Conservation (phyloP, 441 rosid species). For the Erysimum cheiri region DNA sequence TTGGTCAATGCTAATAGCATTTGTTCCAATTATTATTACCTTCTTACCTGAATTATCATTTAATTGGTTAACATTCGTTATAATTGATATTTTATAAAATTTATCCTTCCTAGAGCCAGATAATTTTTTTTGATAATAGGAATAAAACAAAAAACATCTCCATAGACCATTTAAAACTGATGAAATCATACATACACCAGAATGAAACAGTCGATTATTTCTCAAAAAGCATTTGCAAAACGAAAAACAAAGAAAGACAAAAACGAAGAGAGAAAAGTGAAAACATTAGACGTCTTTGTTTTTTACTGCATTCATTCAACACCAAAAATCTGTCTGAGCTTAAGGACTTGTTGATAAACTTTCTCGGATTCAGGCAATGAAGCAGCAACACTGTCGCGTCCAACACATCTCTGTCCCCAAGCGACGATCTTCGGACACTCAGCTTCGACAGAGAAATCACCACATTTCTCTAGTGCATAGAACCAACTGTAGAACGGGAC, state of each 20-base stretch:
- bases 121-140: no score
- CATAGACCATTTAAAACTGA: not conserved
- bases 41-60: no score
- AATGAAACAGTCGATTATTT: constrained; percentile 9
- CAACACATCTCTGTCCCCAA: constrained; percentile 48
- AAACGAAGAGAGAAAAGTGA: not conserved
- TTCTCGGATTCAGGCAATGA: constrained; percentile 43
- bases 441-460: constrained; percentile 44
- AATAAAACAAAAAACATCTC: not conserved
- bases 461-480: constrained; percentile 43
- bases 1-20: constrained; percentile 5
- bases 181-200: not conserved
- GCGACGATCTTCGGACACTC: constrained; percentile 47
- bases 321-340: constrained; percentile 41
- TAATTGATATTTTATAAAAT: not conserved
- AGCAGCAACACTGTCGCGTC: constrained; percentile 41
- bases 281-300: not conserved
- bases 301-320: constrained; percentile 22
- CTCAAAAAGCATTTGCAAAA: constrained; percentile 10
- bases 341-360: constrained; percentile 45
- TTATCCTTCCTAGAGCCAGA: not conserved
- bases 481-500: constrained; percentile 50
- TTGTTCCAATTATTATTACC: not conserved
- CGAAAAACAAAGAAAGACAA: not conserved
- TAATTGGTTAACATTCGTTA: not conserved